Evolutionary conservation across 139 green algal species (phyloP).

Genomic region (Tetradesmus lagerheimii): DNA sequence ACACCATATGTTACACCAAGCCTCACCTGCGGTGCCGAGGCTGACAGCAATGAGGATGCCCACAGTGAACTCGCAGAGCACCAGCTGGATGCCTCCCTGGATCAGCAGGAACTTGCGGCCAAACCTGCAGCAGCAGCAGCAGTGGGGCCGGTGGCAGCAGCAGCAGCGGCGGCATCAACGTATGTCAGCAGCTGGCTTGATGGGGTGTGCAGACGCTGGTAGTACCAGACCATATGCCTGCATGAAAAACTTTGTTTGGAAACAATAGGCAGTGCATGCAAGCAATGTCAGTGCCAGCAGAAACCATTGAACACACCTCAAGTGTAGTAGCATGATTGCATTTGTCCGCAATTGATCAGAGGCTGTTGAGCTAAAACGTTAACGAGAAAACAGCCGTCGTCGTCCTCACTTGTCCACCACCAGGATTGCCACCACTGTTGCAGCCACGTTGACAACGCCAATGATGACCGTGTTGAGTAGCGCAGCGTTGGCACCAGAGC

Average conservation of each 20-base stretch:
- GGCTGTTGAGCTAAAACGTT: too few relatives aligned
- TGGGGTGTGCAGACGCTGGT: too few relatives aligned
- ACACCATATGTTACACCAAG: neutral
- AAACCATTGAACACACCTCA: too few relatives aligned
- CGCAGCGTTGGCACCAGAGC: slow-evolving; percentile 41
- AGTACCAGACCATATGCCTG: too few relatives aligned
- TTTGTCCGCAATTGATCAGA: too few relatives aligned
- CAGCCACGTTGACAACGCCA: slow-evolving; percentile 49
- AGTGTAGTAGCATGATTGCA: too few relatives aligned
- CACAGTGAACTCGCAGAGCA: slow-evolving; percentile 31
- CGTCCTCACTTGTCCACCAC: slow-evolving; percentile 63
- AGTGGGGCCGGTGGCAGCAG: neutral
- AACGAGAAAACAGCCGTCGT: too few relatives aligned
- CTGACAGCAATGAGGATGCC: slow-evolving; percentile 11
- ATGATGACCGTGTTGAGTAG: slow-evolving; percentile 48
- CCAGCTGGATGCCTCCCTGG: slow-evolving; percentile 41
- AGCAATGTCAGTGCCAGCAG: too few relatives aligned
- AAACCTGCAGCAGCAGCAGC: slow-evolving; percentile 30
- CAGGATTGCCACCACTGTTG: slow-evolving; percentile 57
- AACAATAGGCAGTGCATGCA: too few relatives aligned
- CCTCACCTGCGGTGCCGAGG: neutral
- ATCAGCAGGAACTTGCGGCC: slow-evolving; percentile 59
- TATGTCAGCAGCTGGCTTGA: neutral
- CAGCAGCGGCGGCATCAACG: neutral
- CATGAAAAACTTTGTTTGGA: too few relatives aligned